phyloP scores from a whole-genome alignment of 1,139 yeast genomes.

The Saccharomyces hybrid region DNA sequence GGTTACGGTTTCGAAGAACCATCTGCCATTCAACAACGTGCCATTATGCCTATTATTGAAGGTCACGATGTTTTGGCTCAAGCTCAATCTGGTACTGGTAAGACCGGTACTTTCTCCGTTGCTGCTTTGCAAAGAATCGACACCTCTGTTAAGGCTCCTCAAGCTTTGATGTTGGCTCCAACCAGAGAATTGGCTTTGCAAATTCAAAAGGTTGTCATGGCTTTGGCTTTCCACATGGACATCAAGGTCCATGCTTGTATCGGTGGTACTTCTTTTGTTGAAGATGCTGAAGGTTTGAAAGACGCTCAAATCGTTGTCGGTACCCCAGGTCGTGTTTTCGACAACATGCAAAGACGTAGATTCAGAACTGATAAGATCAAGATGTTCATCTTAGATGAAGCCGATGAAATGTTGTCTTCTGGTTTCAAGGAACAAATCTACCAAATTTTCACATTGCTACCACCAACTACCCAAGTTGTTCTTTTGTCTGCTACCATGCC shows the following conservation, averaged over 20 bases:
- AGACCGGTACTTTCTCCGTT: conserved; percentile 97
- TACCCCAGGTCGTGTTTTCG: conserved; percentile 98
- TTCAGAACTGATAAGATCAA: conserved; percentile 84
- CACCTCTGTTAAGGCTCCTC: conserved; percentile 59
- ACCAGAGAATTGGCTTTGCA: conserved; percentile 98
- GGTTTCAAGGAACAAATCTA: conserved; percentile 98
- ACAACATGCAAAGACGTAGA: conserved; percentile 92
- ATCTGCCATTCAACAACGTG: conserved; percentile 97
- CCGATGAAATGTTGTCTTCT: conserved; percentile 95
- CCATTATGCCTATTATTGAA: conserved; percentile 91
- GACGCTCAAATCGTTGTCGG: conserved; percentile 94
- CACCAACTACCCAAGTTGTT: conserved; percentile 93
- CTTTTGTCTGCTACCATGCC: conserved; percentile 98
- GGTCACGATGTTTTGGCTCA: conserved; percentile 97
- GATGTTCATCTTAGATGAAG: conserved; percentile 98
- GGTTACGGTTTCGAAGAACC: conserved; percentile 98
- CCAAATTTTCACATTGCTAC: conserved; percentile 91
- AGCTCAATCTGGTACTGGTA: conserved; percentile 99
- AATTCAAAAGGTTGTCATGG: conserved; percentile 92
- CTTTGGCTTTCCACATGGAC: conserved; percentile 89
- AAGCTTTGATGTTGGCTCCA: conserved; percentile 95
- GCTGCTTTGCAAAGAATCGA: conserved; percentile 94
- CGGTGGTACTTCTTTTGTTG: conserved; percentile 93
- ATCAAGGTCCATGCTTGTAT: conserved; percentile 96
- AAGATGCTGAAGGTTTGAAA: conserved; percentile 87